These are phyloP conservation scores for Phytopythium aichiense DNA, from an alignment of 352 stramenopile species.

Conservation along the genomic window DNA sequence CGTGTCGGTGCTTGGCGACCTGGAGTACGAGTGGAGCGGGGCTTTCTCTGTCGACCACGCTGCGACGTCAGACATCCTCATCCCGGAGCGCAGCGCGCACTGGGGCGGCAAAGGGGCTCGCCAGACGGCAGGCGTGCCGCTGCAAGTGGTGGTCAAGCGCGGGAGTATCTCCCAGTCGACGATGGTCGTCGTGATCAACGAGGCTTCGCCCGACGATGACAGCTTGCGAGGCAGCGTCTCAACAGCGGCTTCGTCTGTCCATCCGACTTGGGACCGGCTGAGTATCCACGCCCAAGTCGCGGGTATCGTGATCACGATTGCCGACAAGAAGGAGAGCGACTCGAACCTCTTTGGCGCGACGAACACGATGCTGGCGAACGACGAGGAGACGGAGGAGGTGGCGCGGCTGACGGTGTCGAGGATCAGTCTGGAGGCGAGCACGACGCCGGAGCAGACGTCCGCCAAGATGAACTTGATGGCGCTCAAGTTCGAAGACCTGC, in stretches of 20 bases:
- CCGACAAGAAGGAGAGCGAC: constrained; percentile 41
- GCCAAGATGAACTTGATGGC: constrained; percentile 70
- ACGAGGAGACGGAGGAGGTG: constrained; percentile 34
- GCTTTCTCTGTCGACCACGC: constrained; percentile 48
- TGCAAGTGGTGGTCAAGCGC: constrained; percentile 66
- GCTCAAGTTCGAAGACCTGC: constrained; percentile 70
- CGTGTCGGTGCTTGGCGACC: constrained; percentile 48
- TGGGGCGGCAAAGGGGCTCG: constrained; percentile 3
- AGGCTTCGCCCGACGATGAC: constrained; percentile 16
- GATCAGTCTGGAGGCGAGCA: constrained; percentile 51
- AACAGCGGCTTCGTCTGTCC: constrained; percentile 12
- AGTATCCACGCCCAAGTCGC: constrained; percentile 68
- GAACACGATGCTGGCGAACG: neutral
- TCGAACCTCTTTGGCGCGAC: constrained; percentile 1
- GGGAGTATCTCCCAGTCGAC: constrained; percentile 72
- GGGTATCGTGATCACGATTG: constrained; percentile 62
- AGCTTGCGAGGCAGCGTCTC: neutral
- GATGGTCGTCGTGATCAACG: constrained; percentile 62
- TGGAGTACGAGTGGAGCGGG: constrained; percentile 63
- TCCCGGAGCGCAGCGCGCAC: constrained; percentile 36
- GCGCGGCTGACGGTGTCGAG: constrained; percentile 63
- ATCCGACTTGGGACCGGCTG: constrained; percentile 51
- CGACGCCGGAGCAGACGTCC: constrained; percentile 34
- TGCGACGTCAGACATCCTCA: constrained; percentile 38
- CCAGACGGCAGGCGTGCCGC: constrained; percentile 11